Base-by-base conservation (phyloP, 257 asterid species). In the Penstemon barbatus region DNA sequence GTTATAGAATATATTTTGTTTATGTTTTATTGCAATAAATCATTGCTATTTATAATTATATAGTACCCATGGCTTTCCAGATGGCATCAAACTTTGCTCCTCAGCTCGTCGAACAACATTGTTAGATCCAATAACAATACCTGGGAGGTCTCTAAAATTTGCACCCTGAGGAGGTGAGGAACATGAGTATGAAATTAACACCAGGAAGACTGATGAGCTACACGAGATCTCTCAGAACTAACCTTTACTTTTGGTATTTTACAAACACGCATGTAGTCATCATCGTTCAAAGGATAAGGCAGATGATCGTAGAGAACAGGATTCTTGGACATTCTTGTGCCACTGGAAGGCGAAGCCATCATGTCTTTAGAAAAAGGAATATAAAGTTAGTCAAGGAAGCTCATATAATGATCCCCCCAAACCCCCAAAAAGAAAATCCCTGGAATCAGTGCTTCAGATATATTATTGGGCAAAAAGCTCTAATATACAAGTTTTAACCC, bases 61-160 rank as follows among this genome's bases (percentile, higher is more conserved):
- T 53, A 56, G 63, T 79, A 82, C 86, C 86, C 86, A 82, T 48
- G 66, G 83, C 74, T 61, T 83, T 73, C 88, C 88, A 37, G 83
- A 80, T 70, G 85, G 82, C 81, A 80, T 72, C 65, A 77, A 53
- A 52, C 66, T 69, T 38, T 54, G 63, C 45, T 68, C 74, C 60
- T 67, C 25, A 60, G 72, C 75, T 56, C 85, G 78, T 61, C 43
- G 55, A 18, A 71, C 75, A 18, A 8, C 77, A 74, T 80, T 78
- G 72, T 68, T 65, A 4, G 73, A 0, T 55, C 87, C 75, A 71
- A 83, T 66, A 63, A 71, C 67, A 48, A 80, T 69, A 70, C 88
- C 85, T 25, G 85, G 82, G 65, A 83, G 81, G 80, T 83, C 84
- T 72, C 84, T 78, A 71, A 66, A 78, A 71, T 64, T 66, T 67